Base-by-base conservation (phyloP, 768 basidiomycete species). In the Gloeophyllum trabeum region DNA sequence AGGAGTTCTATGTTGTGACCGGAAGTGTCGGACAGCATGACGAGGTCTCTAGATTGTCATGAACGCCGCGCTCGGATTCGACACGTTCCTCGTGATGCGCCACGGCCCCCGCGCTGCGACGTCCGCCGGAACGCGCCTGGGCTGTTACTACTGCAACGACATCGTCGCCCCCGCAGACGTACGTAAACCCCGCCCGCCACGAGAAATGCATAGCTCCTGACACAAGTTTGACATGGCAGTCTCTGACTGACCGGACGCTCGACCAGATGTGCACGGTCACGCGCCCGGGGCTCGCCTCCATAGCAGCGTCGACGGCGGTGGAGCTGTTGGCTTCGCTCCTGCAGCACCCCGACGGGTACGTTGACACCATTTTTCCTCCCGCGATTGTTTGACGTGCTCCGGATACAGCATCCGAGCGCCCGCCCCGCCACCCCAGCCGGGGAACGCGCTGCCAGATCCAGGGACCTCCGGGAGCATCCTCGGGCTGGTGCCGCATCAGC, bases 191-290 rank as follows among this genome's bases (percentile, higher is more conserved):
- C n/a, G n/a, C n/a, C n/a, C n/a, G n/a, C n/a, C n/a, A n/a, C n/a
- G n/a, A n/a, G n/a, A n/a, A n/a, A n/a, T n/a, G n/a, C n/a, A n/a
- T n/a, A n/a, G n/a, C n/a, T n/a, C n/a, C n/a, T n/a, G n/a, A n/a
- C n/a, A n/a, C n/a, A n/a, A n/a, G n/a, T n/a, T n/a, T n/a, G n/a
- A 10, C n/a, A 2, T 14, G 2, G 35, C 48, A 73, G 80, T 77
- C 76, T 2, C 60, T 85, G 34, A 84, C 86, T 1, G 94, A 98
- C 57, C 74, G 92, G 32, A 94, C 93, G 3, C 73, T 98, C 12
- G 96, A 98, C 58, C 94, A 98, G 58, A 97, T 97, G 94, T 99
- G 96, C 57, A 98, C 96, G 1, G 96, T 99, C 23, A 97, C 94
- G 0, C 69, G 96, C 18, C 96, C 96, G 0, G 94, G 94, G 0